Evolutionary conservation across 2,329 filamentous ascomycete genomes (phyloP).

Genomic region (Cadophora luteo-olivacea): DNA sequence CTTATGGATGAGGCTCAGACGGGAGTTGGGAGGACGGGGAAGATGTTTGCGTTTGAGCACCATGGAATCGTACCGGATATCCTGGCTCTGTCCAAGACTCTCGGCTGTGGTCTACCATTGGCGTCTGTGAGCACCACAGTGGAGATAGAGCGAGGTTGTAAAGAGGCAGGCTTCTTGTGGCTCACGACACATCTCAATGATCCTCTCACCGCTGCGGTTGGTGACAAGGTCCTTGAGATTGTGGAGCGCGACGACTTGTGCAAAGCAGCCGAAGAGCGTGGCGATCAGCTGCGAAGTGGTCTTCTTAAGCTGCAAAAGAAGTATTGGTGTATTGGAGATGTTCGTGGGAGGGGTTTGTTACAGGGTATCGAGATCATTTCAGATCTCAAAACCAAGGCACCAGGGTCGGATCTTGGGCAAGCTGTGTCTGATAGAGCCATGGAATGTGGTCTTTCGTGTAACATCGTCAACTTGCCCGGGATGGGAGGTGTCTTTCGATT

Average conservation of each 20-base stretch:
- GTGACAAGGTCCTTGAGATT: background rate
- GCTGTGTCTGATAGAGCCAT: background rate
- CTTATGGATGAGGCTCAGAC: too few relatives aligned
- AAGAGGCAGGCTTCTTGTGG: too few relatives aligned
- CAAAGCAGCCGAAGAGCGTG: background rate
- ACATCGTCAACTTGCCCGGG: background rate
- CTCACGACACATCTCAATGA: too few relatives aligned
- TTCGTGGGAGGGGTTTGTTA: background rate
- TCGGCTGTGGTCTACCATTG: too few relatives aligned
- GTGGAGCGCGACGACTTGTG: background rate
- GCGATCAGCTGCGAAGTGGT: background rate
- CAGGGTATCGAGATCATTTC: background rate
- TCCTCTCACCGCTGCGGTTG: too few relatives aligned
- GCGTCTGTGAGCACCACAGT: too few relatives aligned
- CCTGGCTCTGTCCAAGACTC: too few relatives aligned
- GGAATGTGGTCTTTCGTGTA: background rate
- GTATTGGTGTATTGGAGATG: background rate
- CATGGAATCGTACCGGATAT: too few relatives aligned
- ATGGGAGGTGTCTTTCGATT: background rate
- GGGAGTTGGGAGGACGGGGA: too few relatives aligned
- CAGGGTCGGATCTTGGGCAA: background rate
- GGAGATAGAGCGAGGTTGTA: too few relatives aligned
- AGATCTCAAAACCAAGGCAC: background rate
- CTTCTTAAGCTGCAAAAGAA: background rate
- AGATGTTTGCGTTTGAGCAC: too few relatives aligned